Base-by-base conservation (phyloP, 1,139 yeast genomes). In the Taiozyma sp. region DNA sequence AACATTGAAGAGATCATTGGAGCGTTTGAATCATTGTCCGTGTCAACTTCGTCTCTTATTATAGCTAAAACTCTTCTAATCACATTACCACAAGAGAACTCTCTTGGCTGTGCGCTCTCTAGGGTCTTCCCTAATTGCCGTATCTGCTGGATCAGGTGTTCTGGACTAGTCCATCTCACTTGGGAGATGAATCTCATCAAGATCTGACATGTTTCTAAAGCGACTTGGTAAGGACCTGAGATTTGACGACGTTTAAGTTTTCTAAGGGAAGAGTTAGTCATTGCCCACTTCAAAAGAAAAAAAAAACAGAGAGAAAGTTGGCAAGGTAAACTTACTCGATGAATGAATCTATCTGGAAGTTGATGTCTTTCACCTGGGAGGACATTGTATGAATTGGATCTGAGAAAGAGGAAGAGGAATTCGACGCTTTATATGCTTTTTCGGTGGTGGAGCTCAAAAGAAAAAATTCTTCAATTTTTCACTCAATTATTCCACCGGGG, bases 161-260 rank as follows among this genome's bases (percentile, higher is more conserved):
- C 83, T 10, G 88, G 81, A 53, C 83, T 80, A 43, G 80, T 73
- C 97, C 98, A 93, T 64, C 96, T 77, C 4, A 93, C 89, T 3
- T 89, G 88, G 0, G 98, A 88, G 22, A 91, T 85, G 47, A 89
- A 95, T 66, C 97, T 79, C 81, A 89, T 85, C 57, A 93, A 71
- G 48, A 93, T 73, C 60, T 89, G 95, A 19, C 97, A 85, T 8
- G 97, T 88, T 52, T 88, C 93, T 47, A 89, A 72, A 1, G 98
- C 98, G 47, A 89, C 88, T 30, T 75, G 77, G 61, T 84, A 60
- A 3, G 65, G 59, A 9, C 89, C 93, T 7, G 74, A 68, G 46
- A 87, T 73, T 62, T 87, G 91, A 51, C 89, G 82, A 53, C 96
- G 81, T 65, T 86, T 86, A 58, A 87, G 75, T 59, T 77, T 69